Base-by-base conservation (phyloP, 2,329 filamentous ascomycete species). In the Neopestalotiopsis sp. region DNA sequence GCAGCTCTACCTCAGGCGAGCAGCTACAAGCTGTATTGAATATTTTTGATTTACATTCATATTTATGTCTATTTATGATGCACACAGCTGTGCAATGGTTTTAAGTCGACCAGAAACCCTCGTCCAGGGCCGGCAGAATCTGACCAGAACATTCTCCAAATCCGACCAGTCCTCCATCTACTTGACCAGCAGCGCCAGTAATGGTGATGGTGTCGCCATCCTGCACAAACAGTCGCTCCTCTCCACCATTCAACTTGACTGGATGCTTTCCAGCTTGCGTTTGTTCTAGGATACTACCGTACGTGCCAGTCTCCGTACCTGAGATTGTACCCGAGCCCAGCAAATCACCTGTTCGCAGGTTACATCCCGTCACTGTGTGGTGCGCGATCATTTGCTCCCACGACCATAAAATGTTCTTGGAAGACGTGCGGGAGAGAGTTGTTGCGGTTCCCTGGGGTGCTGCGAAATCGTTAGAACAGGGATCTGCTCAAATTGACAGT, bases 371-470 rank as follows among this genome's bases (percentile, higher is more conserved):
- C 61, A 93, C 86, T 1, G 91, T 90, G 77, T 95, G 93, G 77
- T 95, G 93, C 1, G 93, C 88, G 56, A 95, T 83, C 92, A 95
- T 94, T 78, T 95, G 93, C 5, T 91, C 88, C 80, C 95, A 95
- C 0, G 92, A 94, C 86, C 90, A 95, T 14, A 95, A 84, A 9
- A 95, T 83, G 75, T 95, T 88, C 72, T 85, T 88, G 9, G 89
- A 87, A 68, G 85, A 91, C 70, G 86, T 91, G 70, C 81, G 85
- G 1, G 86, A 84, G 61, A 95, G 86, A 0, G 87, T 88, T 0
- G 88, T 89, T 0, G 86, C 81, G 49, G 80, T 79, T 17, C 83
- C 83, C 66, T 84, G 80, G 3, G 84, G 79, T n/a, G 83, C 81
- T 82, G 63, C 20, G 10, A 4, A 12, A 10, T 20, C 28, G 61